Percentiles rank a stretch among this genome's conserved stretches.
Conservation (phyloP, 768 basidiomycete genomes). For the Cubamyces sp. region DNA sequence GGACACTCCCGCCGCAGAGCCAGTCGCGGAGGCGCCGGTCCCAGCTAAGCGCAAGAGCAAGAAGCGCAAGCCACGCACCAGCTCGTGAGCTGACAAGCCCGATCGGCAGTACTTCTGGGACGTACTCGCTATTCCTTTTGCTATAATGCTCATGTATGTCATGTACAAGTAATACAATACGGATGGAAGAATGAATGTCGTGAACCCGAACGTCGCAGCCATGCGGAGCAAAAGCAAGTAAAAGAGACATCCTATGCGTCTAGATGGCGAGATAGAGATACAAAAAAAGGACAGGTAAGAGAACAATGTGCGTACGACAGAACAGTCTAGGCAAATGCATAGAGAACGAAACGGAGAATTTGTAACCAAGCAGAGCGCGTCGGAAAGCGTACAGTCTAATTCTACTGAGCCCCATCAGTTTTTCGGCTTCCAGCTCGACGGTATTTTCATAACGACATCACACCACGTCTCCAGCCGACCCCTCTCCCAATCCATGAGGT, state of each 20-base stretch:
- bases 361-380: background rate
- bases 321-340: background rate
- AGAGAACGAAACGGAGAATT: background rate
- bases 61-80: constrained; percentile 13
- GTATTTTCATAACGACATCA: constrained; percentile 66
- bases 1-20: no score
- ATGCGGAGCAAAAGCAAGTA: background rate
- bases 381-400: background rate
- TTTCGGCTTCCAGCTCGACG: constrained; percentile 70
- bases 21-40: background rate
- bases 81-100: background rate
- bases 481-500: constrained; percentile 76
- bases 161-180: background rate
- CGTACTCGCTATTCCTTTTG: background rate
- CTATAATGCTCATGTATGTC: background rate
- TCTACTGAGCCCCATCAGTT: background rate
- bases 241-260: constrained; percentile 2
- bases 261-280: constrained; percentile 13
- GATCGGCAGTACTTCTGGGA: background rate
- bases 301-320: constrained; percentile 3
- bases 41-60: constrained; percentile 17
- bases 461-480: constrained; percentile 75
- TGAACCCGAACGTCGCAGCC: background rate
- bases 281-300: constrained; percentile 10
- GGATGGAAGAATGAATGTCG: background rate